Conservation (phyloP, 2,329 filamentous ascomycete genomes). For the Lachnellula subtilissima region DNA sequence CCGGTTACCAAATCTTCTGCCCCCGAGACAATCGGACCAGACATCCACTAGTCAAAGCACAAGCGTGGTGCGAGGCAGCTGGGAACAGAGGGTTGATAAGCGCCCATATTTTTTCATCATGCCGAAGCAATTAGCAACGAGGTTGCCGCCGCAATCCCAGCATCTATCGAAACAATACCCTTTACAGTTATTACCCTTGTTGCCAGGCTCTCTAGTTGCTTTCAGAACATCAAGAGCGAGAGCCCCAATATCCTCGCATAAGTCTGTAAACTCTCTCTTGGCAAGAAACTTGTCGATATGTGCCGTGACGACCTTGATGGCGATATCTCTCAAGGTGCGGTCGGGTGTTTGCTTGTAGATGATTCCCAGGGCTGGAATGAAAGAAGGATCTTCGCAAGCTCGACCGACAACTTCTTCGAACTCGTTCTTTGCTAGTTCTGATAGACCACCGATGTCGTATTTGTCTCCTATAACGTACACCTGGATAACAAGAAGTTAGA, state of each 20-base stretch:
- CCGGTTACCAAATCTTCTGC: too few species aligned
- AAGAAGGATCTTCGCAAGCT: not conserved
- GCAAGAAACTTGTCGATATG: not conserved
- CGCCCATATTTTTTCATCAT: too few species aligned
- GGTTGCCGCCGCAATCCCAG: not conserved
- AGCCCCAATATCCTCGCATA: not conserved
- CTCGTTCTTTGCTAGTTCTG: not conserved
- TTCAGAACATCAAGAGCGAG: not conserved
- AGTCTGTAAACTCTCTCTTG: not conserved
- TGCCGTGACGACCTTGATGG: not conserved
- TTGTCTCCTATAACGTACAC: not conserved
- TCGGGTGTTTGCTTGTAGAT: not conserved
- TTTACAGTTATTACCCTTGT: not conserved
- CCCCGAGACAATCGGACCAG: too few species aligned
- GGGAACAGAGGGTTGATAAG: too few species aligned
- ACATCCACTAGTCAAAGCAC: too few species aligned
- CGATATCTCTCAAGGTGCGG: not conserved
- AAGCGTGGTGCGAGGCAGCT: too few species aligned
- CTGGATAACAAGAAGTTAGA: not conserved
- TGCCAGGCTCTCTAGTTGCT: not conserved
- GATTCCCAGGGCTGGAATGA: not conserved
- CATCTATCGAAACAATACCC: not conserved
- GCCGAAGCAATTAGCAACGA: not conserved
- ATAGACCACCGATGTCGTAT: not conserved
- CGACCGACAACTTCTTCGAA: not conserved